Conservation (phyloP, 2,329 filamentous ascomycete genomes). For the Trichoderma asperellum region DNA sequence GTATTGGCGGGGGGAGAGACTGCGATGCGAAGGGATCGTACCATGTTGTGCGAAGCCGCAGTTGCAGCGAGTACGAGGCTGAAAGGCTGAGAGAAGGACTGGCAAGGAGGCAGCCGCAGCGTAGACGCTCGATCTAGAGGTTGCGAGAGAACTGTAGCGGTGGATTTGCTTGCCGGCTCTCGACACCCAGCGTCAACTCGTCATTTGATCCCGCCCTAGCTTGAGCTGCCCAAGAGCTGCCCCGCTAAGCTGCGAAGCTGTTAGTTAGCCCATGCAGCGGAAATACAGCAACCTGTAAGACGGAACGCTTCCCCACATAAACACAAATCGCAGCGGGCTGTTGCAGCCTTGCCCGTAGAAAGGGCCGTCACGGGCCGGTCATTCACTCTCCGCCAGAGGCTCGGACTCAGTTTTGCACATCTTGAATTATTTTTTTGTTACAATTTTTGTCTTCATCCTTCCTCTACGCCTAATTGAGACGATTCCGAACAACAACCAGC, state of each 20-base stretch:
- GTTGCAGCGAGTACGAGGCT: not conserved
- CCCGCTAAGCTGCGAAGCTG: constrained; percentile 15
- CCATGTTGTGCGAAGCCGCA: constrained; percentile 1
- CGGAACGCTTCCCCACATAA: constrained; percentile 4
- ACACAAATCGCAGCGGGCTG: constrained; percentile 1
- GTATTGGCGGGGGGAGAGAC: not conserved
- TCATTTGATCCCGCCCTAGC: constrained; percentile 9
- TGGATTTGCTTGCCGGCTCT: not conserved
- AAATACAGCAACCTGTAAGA: not conserved
- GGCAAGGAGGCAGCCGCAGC: not conserved
- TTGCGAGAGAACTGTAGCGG: not conserved
- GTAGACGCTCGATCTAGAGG: not conserved
- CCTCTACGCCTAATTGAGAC: not conserved
- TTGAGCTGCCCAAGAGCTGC: constrained; percentile 6
- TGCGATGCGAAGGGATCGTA: not conserved
- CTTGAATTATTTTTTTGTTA: not conserved
- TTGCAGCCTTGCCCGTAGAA: constrained; percentile 13
- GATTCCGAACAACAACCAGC: not conserved
- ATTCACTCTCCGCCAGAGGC: not conserved
- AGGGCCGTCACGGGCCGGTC: constrained; percentile 29
- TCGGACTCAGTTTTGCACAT: not conserved
- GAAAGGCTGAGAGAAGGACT: too few species aligned
- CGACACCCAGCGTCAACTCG: not conserved
- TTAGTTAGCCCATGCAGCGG: not conserved
- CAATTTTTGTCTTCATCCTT: not conserved